phyloP scores from a whole-genome alignment of 2,329 filamentous ascomycete species.

The Cercospora sp. region DNA sequence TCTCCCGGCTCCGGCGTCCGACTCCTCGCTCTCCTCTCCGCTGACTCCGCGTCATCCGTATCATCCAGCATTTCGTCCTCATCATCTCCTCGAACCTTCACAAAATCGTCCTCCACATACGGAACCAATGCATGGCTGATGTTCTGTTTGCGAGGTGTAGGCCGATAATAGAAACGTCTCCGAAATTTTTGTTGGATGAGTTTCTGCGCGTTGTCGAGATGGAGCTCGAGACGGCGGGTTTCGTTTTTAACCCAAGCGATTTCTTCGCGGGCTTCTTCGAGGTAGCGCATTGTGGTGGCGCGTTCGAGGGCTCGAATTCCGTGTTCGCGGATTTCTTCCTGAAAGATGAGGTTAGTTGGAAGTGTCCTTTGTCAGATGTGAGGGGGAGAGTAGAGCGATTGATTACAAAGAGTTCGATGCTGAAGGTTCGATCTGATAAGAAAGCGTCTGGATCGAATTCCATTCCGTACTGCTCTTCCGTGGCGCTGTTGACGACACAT shows the following conservation, averaged over 20 bases:
- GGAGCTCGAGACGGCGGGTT: slow-evolving; percentile 18
- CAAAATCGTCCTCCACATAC: slow-evolving; percentile 7
- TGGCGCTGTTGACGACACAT: slow-evolving; percentile 1
- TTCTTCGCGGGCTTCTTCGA: slow-evolving; percentile 19
- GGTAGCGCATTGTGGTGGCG: background rate
- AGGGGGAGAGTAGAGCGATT: background rate
- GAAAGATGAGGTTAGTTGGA: background rate
- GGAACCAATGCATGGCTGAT: background rate
- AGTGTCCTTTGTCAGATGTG: background rate
- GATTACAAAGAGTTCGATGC: slow-evolving; percentile 12
- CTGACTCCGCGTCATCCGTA: background rate
- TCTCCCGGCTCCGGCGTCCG: slow-evolving; percentile 16
- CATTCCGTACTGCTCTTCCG: slow-evolving; percentile 15
- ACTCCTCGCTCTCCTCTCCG: slow-evolving; percentile 5
- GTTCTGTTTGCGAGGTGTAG: slow-evolving; percentile 10
- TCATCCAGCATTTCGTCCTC: slow-evolving; percentile 25
- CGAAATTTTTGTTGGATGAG: slow-evolving; percentile 10
- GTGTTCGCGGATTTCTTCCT: slow-evolving; percentile 5
- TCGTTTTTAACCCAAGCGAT: slow-evolving; percentile 23
- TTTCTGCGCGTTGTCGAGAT: slow-evolving; percentile 19
- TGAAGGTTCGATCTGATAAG: slow-evolving; percentile 8
- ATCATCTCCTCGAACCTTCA: background rate
- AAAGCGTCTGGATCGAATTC: slow-evolving; percentile 18
- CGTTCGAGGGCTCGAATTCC: slow-evolving; percentile 5
- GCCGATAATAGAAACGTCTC: slow-evolving; percentile 17